Percentiles rank a stretch among this genome's conserved stretches.
Conservation (phyloP, 1,284 basidiomycete genomes). For the Xerocomus alliaceus region DNA sequence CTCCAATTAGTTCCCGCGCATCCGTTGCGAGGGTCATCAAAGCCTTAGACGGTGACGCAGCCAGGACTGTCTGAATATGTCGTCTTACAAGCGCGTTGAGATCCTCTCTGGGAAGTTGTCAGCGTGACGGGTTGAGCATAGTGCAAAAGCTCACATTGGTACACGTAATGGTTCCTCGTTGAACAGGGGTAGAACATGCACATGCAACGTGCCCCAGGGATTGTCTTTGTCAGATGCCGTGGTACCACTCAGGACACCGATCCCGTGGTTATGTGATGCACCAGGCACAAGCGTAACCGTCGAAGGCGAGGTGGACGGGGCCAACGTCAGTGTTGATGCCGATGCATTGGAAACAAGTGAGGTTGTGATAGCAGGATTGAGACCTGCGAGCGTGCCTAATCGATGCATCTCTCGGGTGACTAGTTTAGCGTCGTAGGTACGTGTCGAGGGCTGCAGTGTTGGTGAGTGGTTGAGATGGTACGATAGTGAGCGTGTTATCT, state of each 20-base stretch:
- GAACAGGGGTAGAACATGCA: constrained; percentile 88
- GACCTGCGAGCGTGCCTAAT: constrained; percentile 63
- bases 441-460: constrained; percentile 55
- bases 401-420: constrained; percentile 82
- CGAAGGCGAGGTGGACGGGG: constrained; percentile 36
- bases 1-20: constrained; percentile 80
- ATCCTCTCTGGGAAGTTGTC: constrained; percentile 71
- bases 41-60: constrained; percentile 68
- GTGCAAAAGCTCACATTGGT: constrained; percentile 68
- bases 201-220: constrained; percentile 84
- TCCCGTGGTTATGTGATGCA: constrained; percentile 30
- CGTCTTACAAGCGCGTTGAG: constrained; percentile 81
- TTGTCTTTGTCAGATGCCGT: constrained; percentile 49
- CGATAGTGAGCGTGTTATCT: constrained; percentile 13
- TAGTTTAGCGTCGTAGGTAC: constrained; percentile 75
- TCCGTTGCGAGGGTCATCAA: constrained; percentile 77
- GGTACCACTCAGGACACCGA: constrained; percentile 23
- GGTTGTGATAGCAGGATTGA: constrained; percentile 47
- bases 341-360: constrained; percentile 49
- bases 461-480: constrained; percentile 12
- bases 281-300: constrained; percentile 29
- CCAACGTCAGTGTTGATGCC: constrained; percentile 42
- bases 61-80: constrained; percentile 76
- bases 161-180: constrained; percentile 89
- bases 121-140: not conserved